Base-by-base conservation (phyloP, 306 rosid genomes). In the Heteromeles arbutifolia region DNA sequence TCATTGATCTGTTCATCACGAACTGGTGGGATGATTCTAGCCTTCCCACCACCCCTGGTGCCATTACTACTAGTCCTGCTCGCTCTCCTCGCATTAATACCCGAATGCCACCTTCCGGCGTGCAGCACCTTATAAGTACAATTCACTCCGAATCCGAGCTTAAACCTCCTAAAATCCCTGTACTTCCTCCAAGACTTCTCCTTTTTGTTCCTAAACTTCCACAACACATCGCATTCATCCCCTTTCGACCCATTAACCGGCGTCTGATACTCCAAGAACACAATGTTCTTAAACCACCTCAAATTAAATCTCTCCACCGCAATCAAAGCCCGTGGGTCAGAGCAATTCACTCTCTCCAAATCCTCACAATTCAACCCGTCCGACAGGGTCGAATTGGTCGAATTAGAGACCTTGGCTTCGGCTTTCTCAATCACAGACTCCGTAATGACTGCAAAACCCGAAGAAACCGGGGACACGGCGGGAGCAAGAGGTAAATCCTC, bases 151-250 rank as follows among this genome's bases (percentile, higher is more conserved):
- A 85, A 15, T 11, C 77, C 74, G 3, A 95, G 41, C 83, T 7
- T 83, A 57, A 92, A 95, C 65, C 99, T 85, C 57, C 99, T 87
- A 45, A 96, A 96, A 74, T 96, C 99, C 69, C 99, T 91, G 26
- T 96, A 96, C 90, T 87, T 96, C 41, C 99, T 85, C 99, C 99
- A 92, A 0, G 98, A 92, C 70, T 90, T 91, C 83, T 96, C 99
- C 81, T 86, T 88, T 81, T 87, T 96, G 79, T 92, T 96, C 43
- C 99, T 83, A 75, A 96, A 96, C 75, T 90, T 82, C 99, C 99
- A 96, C 13, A 89, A 65, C 45, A 88, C 97, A 66, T 96, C 99
- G 29, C 99, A 96, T 73, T 96, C 99, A 28, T 83, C 88, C n/a
- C 85, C 65, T 24, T 73, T 80, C 5, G 98, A 82, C 48, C 98